Evolutionary conservation across 345 rosid species (phyloP), one percentile per base, ranked within the genome.

Genomic region (Brassica carinata): DNA sequence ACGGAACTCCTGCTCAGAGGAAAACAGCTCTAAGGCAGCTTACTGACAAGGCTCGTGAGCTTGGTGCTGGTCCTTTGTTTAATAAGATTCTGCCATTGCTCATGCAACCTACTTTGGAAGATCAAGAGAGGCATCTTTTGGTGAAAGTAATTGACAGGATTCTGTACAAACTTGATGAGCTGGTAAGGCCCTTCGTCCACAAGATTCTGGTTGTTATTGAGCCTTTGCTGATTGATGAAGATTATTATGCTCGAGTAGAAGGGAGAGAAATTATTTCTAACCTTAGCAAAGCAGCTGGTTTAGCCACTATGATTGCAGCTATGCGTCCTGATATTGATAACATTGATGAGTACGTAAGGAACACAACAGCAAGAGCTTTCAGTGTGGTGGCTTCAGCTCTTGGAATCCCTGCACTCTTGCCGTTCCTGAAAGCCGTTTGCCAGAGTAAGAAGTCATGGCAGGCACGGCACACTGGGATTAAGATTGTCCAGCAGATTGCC

Each of bases 391-490:
- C 98, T 45, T 96, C 99, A 77, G 98, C 99, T 26, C 94, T 96
- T 64, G 99, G 99, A 7, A 93, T 95, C 80, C 99, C 97, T 72
- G 97, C 98, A 0, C 88, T 96, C 38, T 79, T 96, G 62, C 99
- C 99, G 6, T 96, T 96, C 84, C 77, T 96, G 83, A 96, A 92
- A 81, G 98, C 99, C 8, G 99, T 96, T 73, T 96, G 99, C 81
- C 99, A 96, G 89, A 96, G 99, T 85, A 96, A 94, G 88, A 96
- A 91, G 69, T 96, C 99, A 3, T 96, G 99, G 99, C 98, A 96
- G 85, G 98, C 99, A 67, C 93, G 99, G 1, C 99, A 96, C 82
- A 96, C 99, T 82, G 99, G 99, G 15, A 96, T 96, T 76, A 96
- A 96, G 88, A 96, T 96, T 77, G 99, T 96, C 65, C 99, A 96